Evolutionary conservation across 495 filamentous ascomycete genomes (phyloP).

Genomic region (Neurospora sublineolata): DNA sequence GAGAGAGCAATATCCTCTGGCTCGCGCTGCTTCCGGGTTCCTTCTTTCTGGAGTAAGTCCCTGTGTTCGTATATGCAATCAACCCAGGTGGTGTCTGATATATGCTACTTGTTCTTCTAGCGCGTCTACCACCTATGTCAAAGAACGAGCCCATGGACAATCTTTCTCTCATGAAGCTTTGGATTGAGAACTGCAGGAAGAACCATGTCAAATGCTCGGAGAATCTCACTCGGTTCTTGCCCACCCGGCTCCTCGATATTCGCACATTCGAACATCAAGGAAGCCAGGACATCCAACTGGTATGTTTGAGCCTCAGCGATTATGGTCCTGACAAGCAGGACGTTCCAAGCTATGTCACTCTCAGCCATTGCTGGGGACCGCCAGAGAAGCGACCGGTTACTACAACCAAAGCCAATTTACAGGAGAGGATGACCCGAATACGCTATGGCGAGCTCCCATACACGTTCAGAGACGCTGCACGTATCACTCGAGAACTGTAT

Average conservation of each 20-base stretch:
- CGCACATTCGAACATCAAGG: background rate
- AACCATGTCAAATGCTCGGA: background rate
- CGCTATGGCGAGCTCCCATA: background rate
- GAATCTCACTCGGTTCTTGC: background rate
- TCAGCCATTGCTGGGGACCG: background rate
- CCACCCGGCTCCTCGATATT: background rate
- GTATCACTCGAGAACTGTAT: background rate
- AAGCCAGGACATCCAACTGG: background rate
- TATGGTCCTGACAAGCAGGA: background rate
- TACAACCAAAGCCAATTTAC: background rate
- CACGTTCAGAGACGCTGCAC: background rate
- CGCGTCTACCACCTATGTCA: background rate
- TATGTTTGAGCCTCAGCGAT: background rate
- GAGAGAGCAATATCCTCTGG: background rate
- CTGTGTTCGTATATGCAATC: no score
- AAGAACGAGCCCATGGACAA: background rate
- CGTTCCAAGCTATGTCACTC: background rate
- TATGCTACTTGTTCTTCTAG: background rate
- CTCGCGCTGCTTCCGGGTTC: background rate
- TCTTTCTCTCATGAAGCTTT: background rate
- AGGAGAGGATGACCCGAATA: background rate
- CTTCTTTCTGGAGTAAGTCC: background rate
- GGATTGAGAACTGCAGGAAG: background rate
- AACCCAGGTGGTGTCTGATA: background rate
- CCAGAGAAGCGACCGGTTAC: background rate